Evolutionary conservation across 2,329 filamentous ascomycete genomes (phyloP).

Genomic region (Neocucurbitaria cava): DNA sequence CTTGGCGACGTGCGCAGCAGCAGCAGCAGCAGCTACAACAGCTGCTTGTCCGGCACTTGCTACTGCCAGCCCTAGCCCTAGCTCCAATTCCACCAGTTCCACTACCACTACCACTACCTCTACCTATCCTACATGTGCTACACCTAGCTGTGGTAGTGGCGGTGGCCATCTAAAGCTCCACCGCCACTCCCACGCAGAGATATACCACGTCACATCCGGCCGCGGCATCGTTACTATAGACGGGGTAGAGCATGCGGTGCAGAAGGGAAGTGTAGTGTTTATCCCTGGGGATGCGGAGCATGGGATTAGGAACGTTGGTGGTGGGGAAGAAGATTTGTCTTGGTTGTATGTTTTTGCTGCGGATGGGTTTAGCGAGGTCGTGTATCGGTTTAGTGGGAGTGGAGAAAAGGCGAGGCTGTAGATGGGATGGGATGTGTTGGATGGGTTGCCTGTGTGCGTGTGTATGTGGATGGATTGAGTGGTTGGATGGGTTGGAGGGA

Average conservation of each 20-base stretch:
- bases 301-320: conserved; percentile 40
- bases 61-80: too few species aligned
- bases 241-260: conserved; percentile 41
- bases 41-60: too few species aligned
- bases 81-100: too few species aligned
- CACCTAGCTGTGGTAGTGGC: conserved; percentile 6
- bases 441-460: too few species aligned
- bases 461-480: too few species aligned
- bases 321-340: conserved; percentile 36
- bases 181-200: conserved; percentile 52
- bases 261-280: conserved; percentile 47
- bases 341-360: conserved; percentile 54
- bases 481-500: too few species aligned
- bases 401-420: conserved; percentile 11
- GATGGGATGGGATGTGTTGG: too few species aligned
- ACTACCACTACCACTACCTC: too few species aligned
- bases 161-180: conserved; percentile 48
- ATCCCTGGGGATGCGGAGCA: conserved; percentile 55
- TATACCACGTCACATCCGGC: conserved; percentile 53
- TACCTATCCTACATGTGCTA: neutral
- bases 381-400: conserved; percentile 45
- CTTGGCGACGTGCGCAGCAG: conserved; percentile 40
- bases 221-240: conserved; percentile 49
- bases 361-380: conserved; percentile 48
- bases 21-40: too few species aligned